A percentile compares a stretch with the other conserved stretches of the same genome.
Conservation (phyloP, 192 early-diverging fungal species). For the Dissophora globulifera region DNA sequence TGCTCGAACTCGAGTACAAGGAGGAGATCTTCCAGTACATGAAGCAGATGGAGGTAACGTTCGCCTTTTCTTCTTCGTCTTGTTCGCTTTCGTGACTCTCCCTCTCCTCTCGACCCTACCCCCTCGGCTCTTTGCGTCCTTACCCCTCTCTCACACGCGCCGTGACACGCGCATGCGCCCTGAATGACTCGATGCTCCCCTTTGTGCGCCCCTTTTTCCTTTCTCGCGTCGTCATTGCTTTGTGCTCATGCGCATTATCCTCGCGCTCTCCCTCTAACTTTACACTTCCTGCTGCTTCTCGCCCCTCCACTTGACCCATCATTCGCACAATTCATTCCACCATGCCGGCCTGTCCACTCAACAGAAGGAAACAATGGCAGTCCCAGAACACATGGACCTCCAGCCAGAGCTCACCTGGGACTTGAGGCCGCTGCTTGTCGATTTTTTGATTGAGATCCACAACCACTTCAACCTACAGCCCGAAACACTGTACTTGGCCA, state of each 20-base stretch:
- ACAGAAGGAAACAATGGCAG: conserved; percentile 54
- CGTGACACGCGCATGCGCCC: conserved; percentile 2
- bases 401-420: conserved; percentile 59
- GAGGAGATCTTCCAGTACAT: conserved; percentile 55
- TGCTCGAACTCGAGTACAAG: conserved; percentile 50
- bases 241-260: too few relatives aligned
- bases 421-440: conserved; percentile 45
- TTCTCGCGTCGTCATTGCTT: too few relatives aligned
- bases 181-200: not conserved
- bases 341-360: not conserved
- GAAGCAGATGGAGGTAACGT: conserved; percentile 58
- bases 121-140: too few relatives aligned
- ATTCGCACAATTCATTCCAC: too few relatives aligned
- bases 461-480: conserved; percentile 49
- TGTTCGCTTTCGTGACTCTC: not conserved
- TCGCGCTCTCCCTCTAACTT: not conserved
- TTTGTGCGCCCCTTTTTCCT: not conserved
- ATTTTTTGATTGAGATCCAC: conserved; percentile 56
- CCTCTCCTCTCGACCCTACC: too few relatives aligned
- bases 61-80: too few relatives aligned
- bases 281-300: too few relatives aligned
- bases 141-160: not conserved
- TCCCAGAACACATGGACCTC: conserved; percentile 53
- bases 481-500: conserved; percentile 57
- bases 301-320: too few relatives aligned